Percentiles rank a stretch among this genome's conserved stretches.
Conservation (phyloP, 2,329 filamentous ascomycete genomes). For the Immersiporthe knoxdaviesiana region DNA sequence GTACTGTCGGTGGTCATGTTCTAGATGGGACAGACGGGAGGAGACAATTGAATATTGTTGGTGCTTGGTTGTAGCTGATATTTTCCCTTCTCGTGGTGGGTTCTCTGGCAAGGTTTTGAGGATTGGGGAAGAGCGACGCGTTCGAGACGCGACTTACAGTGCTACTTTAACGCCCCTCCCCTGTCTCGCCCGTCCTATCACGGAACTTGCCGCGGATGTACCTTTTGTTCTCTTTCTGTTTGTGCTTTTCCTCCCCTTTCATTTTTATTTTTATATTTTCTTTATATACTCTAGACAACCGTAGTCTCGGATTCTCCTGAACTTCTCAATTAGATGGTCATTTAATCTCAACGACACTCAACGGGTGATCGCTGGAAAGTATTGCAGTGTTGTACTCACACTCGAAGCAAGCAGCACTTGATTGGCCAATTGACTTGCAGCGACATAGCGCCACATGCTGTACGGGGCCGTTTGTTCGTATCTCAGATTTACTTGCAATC, state of each 20-base stretch:
- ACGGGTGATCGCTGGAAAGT: neutral
- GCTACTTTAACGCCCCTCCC: neutral
- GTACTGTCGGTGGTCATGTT: slow-evolving; percentile 41
- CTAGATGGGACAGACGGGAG: slow-evolving; percentile 19
- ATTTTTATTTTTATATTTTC: neutral
- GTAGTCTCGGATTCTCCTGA: neutral
- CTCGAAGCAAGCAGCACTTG: neutral
- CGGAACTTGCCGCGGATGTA: neutral
- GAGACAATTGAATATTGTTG: neutral
- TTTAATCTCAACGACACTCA: neutral
- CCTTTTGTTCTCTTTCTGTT: neutral
- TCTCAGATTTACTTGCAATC: neutral
- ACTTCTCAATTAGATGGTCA: neutral
- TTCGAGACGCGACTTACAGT: slow-evolving; percentile 10
- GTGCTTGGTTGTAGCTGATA: too few relatives aligned
- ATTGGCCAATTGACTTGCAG: slow-evolving; percentile 28
- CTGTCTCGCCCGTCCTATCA: neutral
- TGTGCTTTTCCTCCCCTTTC: neutral
- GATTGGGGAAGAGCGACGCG: slow-evolving; percentile 25
- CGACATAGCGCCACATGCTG: neutral
- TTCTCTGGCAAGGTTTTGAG: slow-evolving; percentile 20
- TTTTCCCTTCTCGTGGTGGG: slow-evolving; percentile 12
- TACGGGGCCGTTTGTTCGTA: too few relatives aligned
- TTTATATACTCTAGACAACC: neutral
- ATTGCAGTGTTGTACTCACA: neutral